Conservation (phyloP, 352 stramenopile genomes). For the Phytophthora aleatoria region DNA sequence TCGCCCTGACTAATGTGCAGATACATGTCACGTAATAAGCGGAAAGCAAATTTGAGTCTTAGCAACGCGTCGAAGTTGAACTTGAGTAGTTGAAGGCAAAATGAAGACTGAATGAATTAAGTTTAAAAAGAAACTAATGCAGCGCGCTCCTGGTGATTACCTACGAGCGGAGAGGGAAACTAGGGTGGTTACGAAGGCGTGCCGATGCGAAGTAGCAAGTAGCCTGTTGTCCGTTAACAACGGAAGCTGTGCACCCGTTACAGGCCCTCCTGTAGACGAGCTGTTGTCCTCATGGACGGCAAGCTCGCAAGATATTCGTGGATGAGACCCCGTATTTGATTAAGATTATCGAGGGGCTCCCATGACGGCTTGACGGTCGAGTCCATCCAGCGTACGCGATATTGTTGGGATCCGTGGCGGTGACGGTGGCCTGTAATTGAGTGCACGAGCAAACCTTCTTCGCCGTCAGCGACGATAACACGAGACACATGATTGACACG, state of each 20-base stretch:
- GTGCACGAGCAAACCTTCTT: neutral
- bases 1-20: constrained; percentile 10
- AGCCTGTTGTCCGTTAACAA: neutral
- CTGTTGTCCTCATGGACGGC: neutral
- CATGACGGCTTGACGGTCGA: neutral
- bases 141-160: no score
- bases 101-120: no score
- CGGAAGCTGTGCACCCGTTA: neutral
- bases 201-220: no score
- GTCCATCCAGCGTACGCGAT: neutral
- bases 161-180: no score
- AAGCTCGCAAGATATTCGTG: neutral
- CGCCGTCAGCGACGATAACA: neutral
- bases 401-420: neutral
- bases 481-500: no score
- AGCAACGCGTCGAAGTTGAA: no score
- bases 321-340: neutral
- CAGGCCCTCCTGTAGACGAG: neutral
- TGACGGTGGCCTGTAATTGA: neutral
- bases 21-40: neutral
- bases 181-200: no score
- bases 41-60: no score
- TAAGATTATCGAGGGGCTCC: neutral
- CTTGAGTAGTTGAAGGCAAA: no score
- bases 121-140: no score